These are phyloP conservation scores for Aspergillus felis DNA, from an alignment of 2,329 filamentous ascomycete genomes.

Conservation along the genomic window DNA sequence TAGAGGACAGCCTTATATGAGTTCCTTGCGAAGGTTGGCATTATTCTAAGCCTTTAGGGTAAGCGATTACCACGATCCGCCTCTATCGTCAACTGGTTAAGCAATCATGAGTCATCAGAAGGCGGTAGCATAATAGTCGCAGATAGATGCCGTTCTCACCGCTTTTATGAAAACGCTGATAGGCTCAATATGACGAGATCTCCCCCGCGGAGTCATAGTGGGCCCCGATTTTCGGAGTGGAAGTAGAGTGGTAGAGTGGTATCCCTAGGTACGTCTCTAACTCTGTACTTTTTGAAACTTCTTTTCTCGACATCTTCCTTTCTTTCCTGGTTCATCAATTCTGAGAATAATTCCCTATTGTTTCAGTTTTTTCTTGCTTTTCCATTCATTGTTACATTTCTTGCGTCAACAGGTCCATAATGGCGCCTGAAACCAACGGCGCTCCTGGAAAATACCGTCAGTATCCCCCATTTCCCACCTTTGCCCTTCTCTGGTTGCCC, in stretches of 20 bases:
- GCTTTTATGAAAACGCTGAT: not conserved
- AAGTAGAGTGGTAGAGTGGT: not conserved
- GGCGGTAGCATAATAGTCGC: not conserved
- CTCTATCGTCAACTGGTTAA: not conserved
- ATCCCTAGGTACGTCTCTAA: too few relatives aligned
- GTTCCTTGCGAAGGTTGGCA: too few relatives aligned
- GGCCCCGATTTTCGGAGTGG: not conserved
- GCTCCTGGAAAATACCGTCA: conserved; percentile 33
- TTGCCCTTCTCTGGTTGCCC: conserved; percentile 1
- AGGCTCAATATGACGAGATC: not conserved
- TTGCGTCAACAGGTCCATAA: conserved; percentile 9
- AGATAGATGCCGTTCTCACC: not conserved
- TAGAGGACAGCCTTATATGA: too few relatives aligned
- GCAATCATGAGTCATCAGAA: not conserved
- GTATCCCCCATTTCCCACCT: conserved; percentile 23
- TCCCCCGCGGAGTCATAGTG: not conserved
- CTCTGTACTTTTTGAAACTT: not conserved
- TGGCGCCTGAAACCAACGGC: conserved; percentile 22
- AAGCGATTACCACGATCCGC: too few relatives aligned
- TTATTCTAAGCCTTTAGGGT: too few relatives aligned
- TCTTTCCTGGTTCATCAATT: not conserved
- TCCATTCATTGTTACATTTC: not conserved
- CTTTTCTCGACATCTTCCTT: not conserved
- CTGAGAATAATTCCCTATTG: not conserved
- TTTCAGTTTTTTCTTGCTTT: not conserved